phyloP scores from a whole-genome alignment of 352 stramenopile species.

The Phytophthora tubulina region DNA sequence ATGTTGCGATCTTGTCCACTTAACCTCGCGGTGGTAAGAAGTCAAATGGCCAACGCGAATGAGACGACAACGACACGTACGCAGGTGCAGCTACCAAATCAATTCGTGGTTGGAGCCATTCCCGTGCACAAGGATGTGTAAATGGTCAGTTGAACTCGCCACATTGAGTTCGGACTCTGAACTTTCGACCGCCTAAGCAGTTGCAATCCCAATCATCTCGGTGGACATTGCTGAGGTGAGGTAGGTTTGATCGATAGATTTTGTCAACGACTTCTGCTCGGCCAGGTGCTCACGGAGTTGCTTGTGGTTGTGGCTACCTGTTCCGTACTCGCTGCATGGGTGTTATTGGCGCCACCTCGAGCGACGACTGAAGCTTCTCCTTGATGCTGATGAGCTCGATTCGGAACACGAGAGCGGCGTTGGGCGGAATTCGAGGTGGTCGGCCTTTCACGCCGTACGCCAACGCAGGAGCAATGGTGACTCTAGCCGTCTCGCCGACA shows the following conservation, averaged over 20 bases:
- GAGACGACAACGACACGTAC: not conserved
- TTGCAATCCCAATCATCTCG: constrained; percentile 4
- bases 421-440: constrained; percentile 74
- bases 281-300: not conserved
- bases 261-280: not conserved
- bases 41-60: constrained; percentile 18
- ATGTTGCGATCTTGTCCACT: constrained; percentile 19
- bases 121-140: constrained; percentile 20
- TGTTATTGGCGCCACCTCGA: constrained; percentile 28
- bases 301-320: constrained; percentile 13
- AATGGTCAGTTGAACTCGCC: constrained; percentile 29
- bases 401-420: constrained; percentile 77
- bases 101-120: constrained; percentile 6
- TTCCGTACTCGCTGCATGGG: constrained; percentile 36
- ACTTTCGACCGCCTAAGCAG: constrained; percentile 11
- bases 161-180: constrained; percentile 17
- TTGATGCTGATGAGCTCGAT: constrained; percentile 87
- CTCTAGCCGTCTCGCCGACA: constrained; percentile 72
- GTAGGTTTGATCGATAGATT: not conserved
- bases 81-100: constrained; percentile 16
- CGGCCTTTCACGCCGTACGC: constrained; percentile 80
- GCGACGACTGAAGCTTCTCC: constrained; percentile 63
- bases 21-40: constrained; percentile 8
- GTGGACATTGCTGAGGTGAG: not conserved
- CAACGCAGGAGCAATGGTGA: constrained; percentile 71